Base-by-base conservation (phyloP, 805 yeast genomes). In the Ogataea populi-albae region DNA sequence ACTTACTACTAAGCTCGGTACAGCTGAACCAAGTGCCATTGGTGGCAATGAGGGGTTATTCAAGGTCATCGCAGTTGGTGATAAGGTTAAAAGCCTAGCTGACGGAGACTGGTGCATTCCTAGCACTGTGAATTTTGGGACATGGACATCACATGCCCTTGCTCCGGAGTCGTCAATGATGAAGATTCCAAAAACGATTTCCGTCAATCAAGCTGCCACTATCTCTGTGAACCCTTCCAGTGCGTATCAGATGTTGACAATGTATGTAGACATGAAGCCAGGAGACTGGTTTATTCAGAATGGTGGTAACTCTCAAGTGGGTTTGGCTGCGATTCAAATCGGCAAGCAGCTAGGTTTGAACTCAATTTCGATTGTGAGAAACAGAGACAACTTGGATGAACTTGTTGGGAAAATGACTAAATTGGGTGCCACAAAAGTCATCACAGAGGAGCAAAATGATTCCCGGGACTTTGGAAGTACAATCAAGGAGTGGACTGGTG, bases 301-400 rank as follows among this genome's bases (percentile, higher is more conserved):
- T 53, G 98, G 96, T 21, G 98, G 96, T 23, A 93, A 87, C 47
- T 86, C 96, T 6, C 95, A 93, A 19, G 99, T 93, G 8, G 96
- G 96, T 5, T 79, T 87, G 49, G 80, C 84, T 49, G 98, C 95
- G 6, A 73, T 87, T 32, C 99, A 93, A 62, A 75, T 93, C 35
- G 96, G 86, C 20, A 76, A 77, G 46, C 67, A 79, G 19, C 69
- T 82, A 58, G 96, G 95, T 1, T 62, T 81, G 55, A 86, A 87
- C 51, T 86, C 95, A 8, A 73, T 93, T 47, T 81, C 86, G 43
- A 93, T 93, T 29, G 83, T 93, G 33, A 79, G 99, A 60, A 86
- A 86, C 54, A 76, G 98, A 49, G 83, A 81, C 22, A 71, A 88
- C 52, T 69, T 91, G 35, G 82, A 80, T n/a, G 76, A 71, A 34